These are phyloP conservation scores for Calonectria pauciramosa DNA, from an alignment of 2,329 filamentous ascomycete species.

Conservation along the genomic window DNA sequence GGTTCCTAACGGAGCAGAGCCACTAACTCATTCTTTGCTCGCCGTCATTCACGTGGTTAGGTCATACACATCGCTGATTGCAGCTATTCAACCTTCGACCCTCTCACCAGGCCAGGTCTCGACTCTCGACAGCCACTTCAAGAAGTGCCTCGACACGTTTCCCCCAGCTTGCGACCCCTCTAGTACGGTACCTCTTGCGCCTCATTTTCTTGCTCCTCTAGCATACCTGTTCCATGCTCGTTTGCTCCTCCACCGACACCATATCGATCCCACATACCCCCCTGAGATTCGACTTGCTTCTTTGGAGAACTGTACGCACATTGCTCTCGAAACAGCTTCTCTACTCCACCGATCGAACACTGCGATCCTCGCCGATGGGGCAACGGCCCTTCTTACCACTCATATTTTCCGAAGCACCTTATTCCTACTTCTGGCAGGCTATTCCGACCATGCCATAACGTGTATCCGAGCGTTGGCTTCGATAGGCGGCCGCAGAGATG, in stretches of 20 bases:
- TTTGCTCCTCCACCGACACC: slow-evolving; percentile 90
- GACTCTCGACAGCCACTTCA: slow-evolving; percentile 87
- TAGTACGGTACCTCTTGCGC: slow-evolving; percentile 77
- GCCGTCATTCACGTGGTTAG: slow-evolving; percentile 87
- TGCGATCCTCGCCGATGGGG: slow-evolving; percentile 71
- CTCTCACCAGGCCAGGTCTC: slow-evolving; percentile 78
- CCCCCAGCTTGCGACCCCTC: slow-evolving; percentile 80
- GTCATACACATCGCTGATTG: slow-evolving; percentile 80
- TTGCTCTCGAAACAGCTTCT: slow-evolving; percentile 83
- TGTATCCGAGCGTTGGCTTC: slow-evolving; percentile 80
- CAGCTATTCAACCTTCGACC: slow-evolving; percentile 76
- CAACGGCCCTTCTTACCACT: slow-evolving; percentile 81
- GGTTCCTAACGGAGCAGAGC: slow-evolving; percentile 64
- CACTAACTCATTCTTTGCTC: slow-evolving; percentile 79
- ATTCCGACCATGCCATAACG: slow-evolving; percentile 78
- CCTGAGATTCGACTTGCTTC: slow-evolving; percentile 76
- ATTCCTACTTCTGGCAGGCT: slow-evolving; percentile 81
- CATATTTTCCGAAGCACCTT: slow-evolving; percentile 92
- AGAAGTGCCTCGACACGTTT: slow-evolving; percentile 79
- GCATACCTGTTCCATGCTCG: slow-evolving; percentile 85
- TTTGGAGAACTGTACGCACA: slow-evolving; percentile 81
- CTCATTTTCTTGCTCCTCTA: slow-evolving; percentile 80
- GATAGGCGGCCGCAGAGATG: slow-evolving; percentile 78
- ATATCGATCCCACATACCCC: slow-evolving; percentile 81
- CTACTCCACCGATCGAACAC: slow-evolving; percentile 77